phyloP scores from a whole-genome alignment of 2,329 filamentous ascomycete species.

The Fonsecaea monophora region DNA sequence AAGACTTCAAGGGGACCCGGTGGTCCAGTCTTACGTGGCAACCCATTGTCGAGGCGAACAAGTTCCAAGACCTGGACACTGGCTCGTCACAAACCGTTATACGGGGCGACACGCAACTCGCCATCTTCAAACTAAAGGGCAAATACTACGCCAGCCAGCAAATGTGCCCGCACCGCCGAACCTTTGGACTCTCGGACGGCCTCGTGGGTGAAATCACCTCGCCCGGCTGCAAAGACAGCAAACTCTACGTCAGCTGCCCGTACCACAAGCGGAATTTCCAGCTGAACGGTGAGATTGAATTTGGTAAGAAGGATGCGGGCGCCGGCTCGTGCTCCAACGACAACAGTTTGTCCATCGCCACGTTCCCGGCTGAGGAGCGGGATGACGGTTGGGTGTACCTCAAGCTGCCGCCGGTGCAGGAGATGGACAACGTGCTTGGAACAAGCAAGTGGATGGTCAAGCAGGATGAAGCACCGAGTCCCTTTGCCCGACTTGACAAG shows the following conservation, averaged over 20 bases:
- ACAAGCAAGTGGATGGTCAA: conserved; percentile 80
- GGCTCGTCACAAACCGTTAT: conserved; percentile 80
- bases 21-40: conserved; percentile 77
- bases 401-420: conserved; percentile 78
- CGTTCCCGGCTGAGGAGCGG: conserved; percentile 77
- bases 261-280: conserved; percentile 91
- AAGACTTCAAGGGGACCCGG: conserved; percentile 74
- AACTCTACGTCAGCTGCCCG: conserved; percentile 86
- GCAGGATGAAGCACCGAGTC: conserved; percentile 68
- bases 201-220: conserved; percentile 69
- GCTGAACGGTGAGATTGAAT: conserved; percentile 62
- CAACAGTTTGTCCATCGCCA: conserved; percentile 76
- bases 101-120: conserved; percentile 85
- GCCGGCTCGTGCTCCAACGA: conserved; percentile 78
- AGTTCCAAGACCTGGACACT: conserved; percentile 74
- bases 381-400: conserved; percentile 80
- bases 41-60: conserved; percentile 72
- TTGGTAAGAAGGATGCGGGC: conserved; percentile 43
- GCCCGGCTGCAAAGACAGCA: conserved; percentile 55
- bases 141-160: conserved; percentile 86
- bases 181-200: conserved; percentile 87
- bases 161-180: conserved; percentile 92
- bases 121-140: conserved; percentile 82
- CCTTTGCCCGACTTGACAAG: conserved; percentile 63
- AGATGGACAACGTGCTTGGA: conserved; percentile 79